Base-by-base conservation (phyloP, 176 grass and related monocot genomes). In the Juncus inflexus region DNA sequence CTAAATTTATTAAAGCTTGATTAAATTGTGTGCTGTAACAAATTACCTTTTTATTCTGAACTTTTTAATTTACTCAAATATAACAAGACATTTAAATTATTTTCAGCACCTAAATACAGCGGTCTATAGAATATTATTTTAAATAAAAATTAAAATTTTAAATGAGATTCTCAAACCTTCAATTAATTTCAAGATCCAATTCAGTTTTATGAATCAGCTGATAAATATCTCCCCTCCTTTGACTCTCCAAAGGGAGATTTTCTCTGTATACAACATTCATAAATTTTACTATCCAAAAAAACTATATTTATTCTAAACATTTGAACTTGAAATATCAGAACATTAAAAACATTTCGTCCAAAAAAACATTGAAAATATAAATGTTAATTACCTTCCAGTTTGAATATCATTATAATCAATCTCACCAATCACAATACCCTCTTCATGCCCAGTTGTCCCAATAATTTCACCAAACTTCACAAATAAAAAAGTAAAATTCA, bases 391-490 rank as follows among this genome's bases (percentile, higher is more conserved):
- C 80, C 83, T 87, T 12, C 50, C 56, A n/a, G 37, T 63, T 58
- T 76, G 42, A 39, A 83, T 67, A 65, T 50, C 56, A 11, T 69
- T 72, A 19, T 61, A 76, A 52, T 87, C 74, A 0, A 84, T 53
- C 47, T 81, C 80, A 0, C 83, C 77, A 43, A 87, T 45, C 55
- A 69, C 61, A 3, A 72, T 80, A 13, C 57, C 65, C 41, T 86
- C 74, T 73, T 91, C 77, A 42, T 86, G 74, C 39, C 70, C 83
- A 35, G 83, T 64, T 68, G 73, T 47, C 12, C 77, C 77, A 58
- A 90, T 59, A 42, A 81, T 81, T 53, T 90, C 80, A 2, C 83
- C 80, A 43, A 86, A 83, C 83, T 86, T 19, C 37, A 64, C 19
- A 28, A 28, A 28, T 28, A 37, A 3, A 7, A 57, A 56, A 55